Conservation (phyloP, 1,284 basidiomycete species). For the Trametes polyzona region DNA sequence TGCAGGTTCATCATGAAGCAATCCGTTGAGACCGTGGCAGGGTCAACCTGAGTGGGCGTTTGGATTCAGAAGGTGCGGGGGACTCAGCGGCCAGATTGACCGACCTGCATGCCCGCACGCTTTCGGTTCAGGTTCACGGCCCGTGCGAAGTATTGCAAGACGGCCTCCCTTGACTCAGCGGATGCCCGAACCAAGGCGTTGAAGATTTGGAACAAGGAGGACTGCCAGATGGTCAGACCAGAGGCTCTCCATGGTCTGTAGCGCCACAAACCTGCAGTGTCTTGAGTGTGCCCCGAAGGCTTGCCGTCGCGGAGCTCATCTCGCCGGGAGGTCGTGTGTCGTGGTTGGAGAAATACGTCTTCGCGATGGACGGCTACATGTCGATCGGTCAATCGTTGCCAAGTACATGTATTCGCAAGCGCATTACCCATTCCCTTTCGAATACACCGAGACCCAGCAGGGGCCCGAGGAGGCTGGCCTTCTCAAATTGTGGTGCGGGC, state of each 20-base stretch:
- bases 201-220: conserved; percentile 87
- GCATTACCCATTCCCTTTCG: conserved; percentile 82
- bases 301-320: conserved; percentile 83
- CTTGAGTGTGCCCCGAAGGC: conserved; percentile 80
- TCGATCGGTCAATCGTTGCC: background rate
- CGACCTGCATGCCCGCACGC: conserved; percentile 87
- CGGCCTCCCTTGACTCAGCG: conserved; percentile 78
- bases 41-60: conserved; percentile 65
- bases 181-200: conserved; percentile 88
- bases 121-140: conserved; percentile 81
- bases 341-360: conserved; percentile 84
- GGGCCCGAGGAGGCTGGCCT: conserved; percentile 75
- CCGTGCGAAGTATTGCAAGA: conserved; percentile 84
- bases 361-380: conserved; percentile 74
- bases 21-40: conserved; percentile 86
- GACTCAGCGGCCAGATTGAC: conserved; percentile 13
- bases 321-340: conserved; percentile 76
- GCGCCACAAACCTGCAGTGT: conserved; percentile 68
- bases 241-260: background rate
- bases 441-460: conserved; percentile 84
- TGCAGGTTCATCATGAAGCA: conserved; percentile 94
- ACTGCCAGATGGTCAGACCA: conserved; percentile 41
- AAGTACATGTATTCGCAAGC: background rate
- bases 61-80: too few species aligned
- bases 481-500: conserved; percentile 67